These are phyloP conservation scores for Exophiala calicioides DNA, from an alignment of 2,329 filamentous ascomycete species.

Conservation along the genomic window DNA sequence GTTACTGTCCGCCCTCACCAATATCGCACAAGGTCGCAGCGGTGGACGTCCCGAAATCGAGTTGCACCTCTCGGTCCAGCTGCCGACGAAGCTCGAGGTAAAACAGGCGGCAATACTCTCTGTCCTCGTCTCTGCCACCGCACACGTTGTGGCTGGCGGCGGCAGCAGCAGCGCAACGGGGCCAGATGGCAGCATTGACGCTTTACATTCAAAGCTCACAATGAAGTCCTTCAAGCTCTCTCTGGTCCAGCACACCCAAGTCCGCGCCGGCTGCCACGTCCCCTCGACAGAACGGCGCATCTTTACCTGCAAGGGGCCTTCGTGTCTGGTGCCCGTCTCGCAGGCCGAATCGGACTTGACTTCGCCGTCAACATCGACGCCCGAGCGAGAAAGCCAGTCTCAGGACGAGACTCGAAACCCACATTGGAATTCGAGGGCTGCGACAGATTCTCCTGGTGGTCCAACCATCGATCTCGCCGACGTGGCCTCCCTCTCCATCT, in stretches of 20 bases:
- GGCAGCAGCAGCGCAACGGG: background rate
- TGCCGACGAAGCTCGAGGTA: constrained; percentile 9
- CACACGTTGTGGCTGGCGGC: no score
- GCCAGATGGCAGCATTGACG: background rate
- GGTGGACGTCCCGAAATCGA: background rate
- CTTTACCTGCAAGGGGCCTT: constrained; percentile 9
- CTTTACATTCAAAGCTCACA: background rate
- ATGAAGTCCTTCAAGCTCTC: constrained; percentile 13
- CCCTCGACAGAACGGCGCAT: constrained; percentile 1
- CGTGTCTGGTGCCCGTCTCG: constrained; percentile 6
- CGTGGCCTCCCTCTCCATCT: constrained; percentile 4
- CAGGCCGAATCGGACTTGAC: no score
- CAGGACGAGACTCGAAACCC: background rate
- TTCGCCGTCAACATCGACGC: background rate
- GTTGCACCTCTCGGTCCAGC: constrained; percentile 8
- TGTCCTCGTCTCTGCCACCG: constrained; percentile 1
- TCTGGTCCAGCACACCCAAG: constrained; percentile 13
- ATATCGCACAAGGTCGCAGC: no score
- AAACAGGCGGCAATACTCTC: constrained; percentile 9
- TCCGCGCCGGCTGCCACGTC: constrained; percentile 12
- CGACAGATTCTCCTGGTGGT: no score
- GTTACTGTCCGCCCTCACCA: background rate
- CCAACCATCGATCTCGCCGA: constrained; percentile 13
- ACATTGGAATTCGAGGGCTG: no score
- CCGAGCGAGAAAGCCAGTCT: background rate